Evolutionary conservation across 78 protist genomes (phyloP).

Genomic region (Protostelium mycophagum): DNA sequence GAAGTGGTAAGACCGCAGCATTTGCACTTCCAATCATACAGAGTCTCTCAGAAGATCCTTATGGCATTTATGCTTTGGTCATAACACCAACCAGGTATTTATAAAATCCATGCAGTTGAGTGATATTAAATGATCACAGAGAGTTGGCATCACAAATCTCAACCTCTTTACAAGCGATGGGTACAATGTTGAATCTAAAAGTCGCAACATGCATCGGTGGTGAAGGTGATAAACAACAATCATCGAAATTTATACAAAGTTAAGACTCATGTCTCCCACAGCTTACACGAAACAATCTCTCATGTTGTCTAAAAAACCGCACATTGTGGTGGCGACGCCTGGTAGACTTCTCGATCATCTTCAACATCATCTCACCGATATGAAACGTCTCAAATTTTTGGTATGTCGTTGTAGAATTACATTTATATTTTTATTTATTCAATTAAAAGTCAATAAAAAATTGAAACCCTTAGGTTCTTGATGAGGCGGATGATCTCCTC

Average conservation of each 20-base stretch:
- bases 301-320: constrained; percentile 78
- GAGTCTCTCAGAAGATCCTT: constrained; percentile 78
- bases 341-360: constrained; percentile 86
- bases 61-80: constrained; percentile 84
- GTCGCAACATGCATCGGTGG: constrained; percentile 78
- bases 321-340: constrained; percentile 95
- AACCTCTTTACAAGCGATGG: constrained; percentile 85
- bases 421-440: not conserved
- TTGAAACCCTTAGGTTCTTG: constrained; percentile 72
- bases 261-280: not conserved
- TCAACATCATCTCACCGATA: constrained; percentile 11
- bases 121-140: not conserved
- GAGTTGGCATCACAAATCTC: constrained; percentile 91
- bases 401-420: not conserved
- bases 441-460: constrained; percentile 18
- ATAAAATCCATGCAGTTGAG: not conserved
- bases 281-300: constrained; percentile 54
- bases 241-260: constrained; percentile 18
- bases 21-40: constrained; percentile 96
- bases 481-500: constrained; percentile 89
- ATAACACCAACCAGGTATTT: constrained; percentile 88
- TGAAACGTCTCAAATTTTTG: not conserved
- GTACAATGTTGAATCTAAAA: constrained; percentile 62
- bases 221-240: constrained; percentile 13
- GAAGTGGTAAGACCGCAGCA: constrained; percentile 97